Percentiles rank a stretch among this genome's conserved stretches.
Conservation (phyloP, 139 green algal genomes). For the Chlamydomonas sp. region DNA sequence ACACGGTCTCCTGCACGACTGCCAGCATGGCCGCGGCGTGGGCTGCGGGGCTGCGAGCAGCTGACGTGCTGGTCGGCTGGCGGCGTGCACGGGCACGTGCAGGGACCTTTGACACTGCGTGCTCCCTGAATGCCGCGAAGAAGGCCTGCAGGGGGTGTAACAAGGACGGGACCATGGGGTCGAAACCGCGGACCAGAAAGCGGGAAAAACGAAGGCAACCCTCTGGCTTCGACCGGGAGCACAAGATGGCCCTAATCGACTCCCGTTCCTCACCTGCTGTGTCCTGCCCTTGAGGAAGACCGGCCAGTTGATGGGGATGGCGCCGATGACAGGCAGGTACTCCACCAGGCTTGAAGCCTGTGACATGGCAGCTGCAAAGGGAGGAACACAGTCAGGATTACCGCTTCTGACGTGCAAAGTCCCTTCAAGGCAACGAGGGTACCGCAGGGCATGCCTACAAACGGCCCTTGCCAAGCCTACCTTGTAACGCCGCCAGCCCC, state of each 20-base stretch:
- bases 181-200: too few species aligned
- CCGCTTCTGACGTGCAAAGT: too few species aligned
- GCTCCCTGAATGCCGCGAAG: neutral
- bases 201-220: too few species aligned
- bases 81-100: neutral
- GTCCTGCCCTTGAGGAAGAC: constrained; percentile 29
- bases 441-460: neutral
- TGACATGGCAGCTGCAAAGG: neutral
- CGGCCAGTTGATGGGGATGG: constrained; percentile 47
- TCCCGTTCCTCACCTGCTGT: neutral
- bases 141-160: constrained; percentile 10
- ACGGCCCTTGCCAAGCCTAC: neutral
- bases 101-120: neutral
- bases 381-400: neutral
- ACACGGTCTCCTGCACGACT: constrained; percentile 9
- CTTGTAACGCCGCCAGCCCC: constrained; percentile 25
- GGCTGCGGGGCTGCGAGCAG: neutral
- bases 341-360: neutral
- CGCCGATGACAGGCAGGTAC: neutral
- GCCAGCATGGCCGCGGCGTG: neutral
- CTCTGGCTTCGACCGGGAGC: too few species aligned
- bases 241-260: neutral
- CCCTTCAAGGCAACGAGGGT: too few species aligned
- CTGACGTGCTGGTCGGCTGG: neutral
- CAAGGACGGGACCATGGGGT: too few species aligned